Evolutionary conservation across 768 basidiomycete genomes (phyloP), one percentile per base, ranked within the genome.

Genomic region (Phanerochaete carnosa): DNA sequence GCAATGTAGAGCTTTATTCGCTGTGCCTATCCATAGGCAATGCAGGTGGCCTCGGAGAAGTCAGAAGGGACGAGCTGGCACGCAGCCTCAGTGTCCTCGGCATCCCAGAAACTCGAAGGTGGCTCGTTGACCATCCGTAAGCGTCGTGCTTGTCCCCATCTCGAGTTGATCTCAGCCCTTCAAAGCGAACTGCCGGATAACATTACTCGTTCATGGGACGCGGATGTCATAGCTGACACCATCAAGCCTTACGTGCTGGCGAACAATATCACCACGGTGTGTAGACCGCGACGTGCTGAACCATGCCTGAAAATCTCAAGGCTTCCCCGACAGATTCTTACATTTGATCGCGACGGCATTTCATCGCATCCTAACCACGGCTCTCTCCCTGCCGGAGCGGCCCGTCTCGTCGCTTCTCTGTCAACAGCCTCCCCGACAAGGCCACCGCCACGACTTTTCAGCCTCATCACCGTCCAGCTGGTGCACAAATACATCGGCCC

Each of bases 321-420:
- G 13, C n/a, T 1, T 29, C 16, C 30, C 33, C 28, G 60, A 29
- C 65, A 95, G 93, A 85, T 96, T 50, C 76, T 97, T 51, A 95
- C 94, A 0, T 97, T 96, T 69, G 95, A 97, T 72, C 60, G 74
- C 0, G 65, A 67, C 1, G 95, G 94, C 2, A 76, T 96, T 15
- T 92, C 94, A n/a, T 77, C 76, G 3, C 95, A 96, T 68, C 91
- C 91, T 1, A 97, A 97, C 70, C 95, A 97, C 73, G 79, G 76
- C 63, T 86, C 93, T 1, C 77, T 95, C 19, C 83, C 81, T 8
- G 70, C 74, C 23, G 90, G 87, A 39, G 82, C 80, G 37, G 70
- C 77, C 43, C 71, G 77, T 55, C 77, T 89, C 23, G 66, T 77
- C 49, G 55, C 47, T 35, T 51, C 65, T 13, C 45, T 67, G 22